Percentiles rank a stretch among this genome's conserved stretches.
Evolutionary conservation across 2,329 filamentous ascomycete genomes (phyloP).

Genomic region (Gremmenia infestans): DNA sequence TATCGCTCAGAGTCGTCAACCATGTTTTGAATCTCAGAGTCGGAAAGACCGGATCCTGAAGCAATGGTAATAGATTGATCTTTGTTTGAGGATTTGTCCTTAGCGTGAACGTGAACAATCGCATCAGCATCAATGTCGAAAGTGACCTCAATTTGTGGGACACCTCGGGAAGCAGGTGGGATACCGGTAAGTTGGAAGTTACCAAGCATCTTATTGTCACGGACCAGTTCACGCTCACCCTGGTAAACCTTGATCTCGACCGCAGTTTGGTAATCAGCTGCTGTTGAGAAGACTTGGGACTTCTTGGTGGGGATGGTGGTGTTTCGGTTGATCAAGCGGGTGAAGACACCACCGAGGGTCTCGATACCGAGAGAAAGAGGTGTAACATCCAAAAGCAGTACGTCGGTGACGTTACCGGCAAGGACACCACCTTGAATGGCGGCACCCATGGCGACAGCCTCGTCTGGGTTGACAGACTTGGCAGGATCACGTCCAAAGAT

Average conservation of each 20-base stretch:
- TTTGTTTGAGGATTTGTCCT: conserved; percentile 99
- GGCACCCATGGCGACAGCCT: conserved; percentile 96
- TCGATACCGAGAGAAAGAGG: conserved; percentile 97
- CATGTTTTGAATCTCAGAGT: conserved; percentile 94
- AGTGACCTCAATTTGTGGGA: conserved; percentile 94
- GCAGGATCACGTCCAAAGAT: conserved; percentile 95
- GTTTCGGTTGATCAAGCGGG: conserved; percentile 96
- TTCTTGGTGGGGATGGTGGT: conserved; percentile 99
- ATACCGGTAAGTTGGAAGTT: conserved; percentile 99
- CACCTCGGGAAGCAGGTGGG: conserved; percentile 90
- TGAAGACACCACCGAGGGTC: conserved; percentile 97
- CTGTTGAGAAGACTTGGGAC: conserved; percentile 96
- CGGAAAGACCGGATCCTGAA: conserved; percentile 92
- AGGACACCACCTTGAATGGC: conserved; percentile 96
- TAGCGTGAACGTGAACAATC: conserved; percentile 95
- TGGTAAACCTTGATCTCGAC: conserved; percentile 99
- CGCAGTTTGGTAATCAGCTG: conserved; percentile 95
- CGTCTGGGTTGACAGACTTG: conserved; percentile 98
- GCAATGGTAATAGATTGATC: conserved; percentile 99
- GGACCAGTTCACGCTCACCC: conserved; percentile 98
- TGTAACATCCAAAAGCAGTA: conserved; percentile 91
- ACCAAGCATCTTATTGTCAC: conserved; percentile 96
- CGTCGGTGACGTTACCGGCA: conserved; percentile 92
- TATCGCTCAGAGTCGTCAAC: conserved; percentile 97
- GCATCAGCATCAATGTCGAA: conserved; percentile 99